Base-by-base conservation (phyloP, 305 asterid species). In the Fraxinus xanthoxyloides region DNA sequence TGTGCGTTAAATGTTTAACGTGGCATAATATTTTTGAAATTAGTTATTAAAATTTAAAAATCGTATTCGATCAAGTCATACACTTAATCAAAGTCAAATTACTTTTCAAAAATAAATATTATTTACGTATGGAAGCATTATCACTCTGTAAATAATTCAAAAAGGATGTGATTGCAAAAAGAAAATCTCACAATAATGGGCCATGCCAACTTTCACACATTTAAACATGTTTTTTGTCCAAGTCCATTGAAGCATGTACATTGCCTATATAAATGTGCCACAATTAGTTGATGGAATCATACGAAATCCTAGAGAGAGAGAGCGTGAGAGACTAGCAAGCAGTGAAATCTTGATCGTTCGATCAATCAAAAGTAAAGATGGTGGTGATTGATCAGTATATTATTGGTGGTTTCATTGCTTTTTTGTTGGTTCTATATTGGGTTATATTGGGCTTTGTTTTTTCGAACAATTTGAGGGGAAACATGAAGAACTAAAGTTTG, bases 361-460 rank as follows among this genome's bases (percentile, higher is more conserved):
- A 59, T 59, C 70, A 59, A 59, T 59, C 9, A 19, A 59, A 21
- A 23, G 13, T 56, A 23, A 61, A 61, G 70, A 87, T 89, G 93
- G 87, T 81, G 88, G 80, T 80, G 86, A 79, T 90, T 34, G 90
- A 90, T 87, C 88, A 80, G 87, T 89, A 82, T 28, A 84, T 87
- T 84, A 75, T 90, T 1, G 87, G 89, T 12, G 84, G 89, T 77
- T 89, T 90, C 9, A 48, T 88, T 56, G 93, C 93, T 80, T 85
- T 88, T 17, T 32, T 90, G 86, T 76, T 89, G 32, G 13, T 61
- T 61, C 70, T 61, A n/a, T 61, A 61, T 23, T 61, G 70, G 70
- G 70, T 7, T 23, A 7, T 61, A 61, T 2, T 61, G 6, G 92
- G 86, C 0, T 89, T 86, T 82, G 82, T 81, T 59, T 72, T 89